Percentiles rank a stretch among this genome's conserved stretches.
phyloP scores from a whole-genome alignment of 2,329 filamentous ascomycete genomes.

The Phialophora expanda region DNA sequence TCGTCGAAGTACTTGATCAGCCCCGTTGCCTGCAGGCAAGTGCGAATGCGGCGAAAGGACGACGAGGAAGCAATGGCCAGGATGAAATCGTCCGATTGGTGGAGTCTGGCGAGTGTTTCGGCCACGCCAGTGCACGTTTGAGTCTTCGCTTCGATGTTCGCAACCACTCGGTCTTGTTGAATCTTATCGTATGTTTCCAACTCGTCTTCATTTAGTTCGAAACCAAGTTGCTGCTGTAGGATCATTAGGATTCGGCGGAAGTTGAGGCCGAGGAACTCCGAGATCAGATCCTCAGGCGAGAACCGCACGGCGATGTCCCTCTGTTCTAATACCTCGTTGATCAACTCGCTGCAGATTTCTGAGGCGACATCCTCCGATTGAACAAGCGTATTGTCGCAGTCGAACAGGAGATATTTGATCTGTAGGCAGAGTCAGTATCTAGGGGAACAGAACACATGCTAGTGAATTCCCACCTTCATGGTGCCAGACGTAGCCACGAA shows the following conservation, averaged over 20 bases:
- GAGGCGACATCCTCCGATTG: constrained; percentile 90
- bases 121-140: constrained; percentile 72
- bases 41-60: constrained; percentile 76
- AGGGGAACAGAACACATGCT: not conserved
- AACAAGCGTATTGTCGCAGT: constrained; percentile 87
- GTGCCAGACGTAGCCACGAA: not conserved
- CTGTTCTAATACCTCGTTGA: constrained; percentile 80
- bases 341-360: constrained; percentile 85
- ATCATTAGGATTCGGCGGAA: constrained; percentile 88
- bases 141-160: constrained; percentile 72
- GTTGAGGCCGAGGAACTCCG: constrained; percentile 90
- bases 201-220: constrained; percentile 70
- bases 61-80: constrained; percentile 82
- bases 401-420: constrained; percentile 75
- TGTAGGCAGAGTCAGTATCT: constrained; percentile 40
- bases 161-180: constrained; percentile 84
- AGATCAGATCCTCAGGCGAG: constrained; percentile 77
- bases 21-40: constrained; percentile 77
- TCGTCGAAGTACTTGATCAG: constrained; percentile 80
- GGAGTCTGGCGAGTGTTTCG: constrained; percentile 69
- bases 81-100: constrained; percentile 66
- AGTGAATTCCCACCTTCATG: not conserved
- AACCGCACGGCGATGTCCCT: constrained; percentile 71
- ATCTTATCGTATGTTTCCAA: constrained; percentile 73
- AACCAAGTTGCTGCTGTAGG: constrained; percentile 76